These are phyloP conservation scores for Ricinus communis DNA, from an alignment of 345 rosid genomes.

Conservation along the genomic window DNA sequence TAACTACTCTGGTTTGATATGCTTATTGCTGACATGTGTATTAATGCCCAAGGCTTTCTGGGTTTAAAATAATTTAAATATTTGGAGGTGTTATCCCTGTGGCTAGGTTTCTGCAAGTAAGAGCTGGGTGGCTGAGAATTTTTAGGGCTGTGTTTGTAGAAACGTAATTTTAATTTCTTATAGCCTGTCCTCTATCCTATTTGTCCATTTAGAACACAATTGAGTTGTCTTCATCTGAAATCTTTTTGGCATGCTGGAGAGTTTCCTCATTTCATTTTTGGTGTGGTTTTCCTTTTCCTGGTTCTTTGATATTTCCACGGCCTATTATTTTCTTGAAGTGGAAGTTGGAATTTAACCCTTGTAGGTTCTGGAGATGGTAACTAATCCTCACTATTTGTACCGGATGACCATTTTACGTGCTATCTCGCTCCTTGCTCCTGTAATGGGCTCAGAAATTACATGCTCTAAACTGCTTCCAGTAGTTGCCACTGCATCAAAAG, in stretches of 20 bases:
- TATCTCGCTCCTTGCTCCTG: constrained; percentile 84
- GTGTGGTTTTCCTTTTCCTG: not conserved
- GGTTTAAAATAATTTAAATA: too few species aligned
- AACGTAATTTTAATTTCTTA: too few species aligned
- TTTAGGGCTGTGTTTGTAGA: not conserved
- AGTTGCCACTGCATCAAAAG: constrained; percentile 69
- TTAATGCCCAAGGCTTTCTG: not conserved
- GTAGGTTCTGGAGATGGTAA: constrained; percentile 81
- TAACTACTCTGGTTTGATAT: too few species aligned
- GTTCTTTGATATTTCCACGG: not conserved
- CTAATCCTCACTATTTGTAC: constrained; percentile 76
- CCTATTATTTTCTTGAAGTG: not conserved
- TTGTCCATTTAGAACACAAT: not conserved
- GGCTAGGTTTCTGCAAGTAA: not conserved
- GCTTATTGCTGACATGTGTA: not conserved
- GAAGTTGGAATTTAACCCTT: not conserved
- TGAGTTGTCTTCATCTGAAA: not conserved
- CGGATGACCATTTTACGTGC: constrained; percentile 86
- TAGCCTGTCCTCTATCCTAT: not conserved
- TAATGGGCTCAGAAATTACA: constrained; percentile 86
- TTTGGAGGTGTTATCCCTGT: not conserved
- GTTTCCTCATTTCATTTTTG: not conserved
- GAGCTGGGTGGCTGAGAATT: not conserved
- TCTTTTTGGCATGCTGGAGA: not conserved
- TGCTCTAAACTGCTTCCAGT: constrained; percentile 79